Conservation (phyloP, 2,329 filamentous ascomycete species). For the Claviceps sp. region DNA sequence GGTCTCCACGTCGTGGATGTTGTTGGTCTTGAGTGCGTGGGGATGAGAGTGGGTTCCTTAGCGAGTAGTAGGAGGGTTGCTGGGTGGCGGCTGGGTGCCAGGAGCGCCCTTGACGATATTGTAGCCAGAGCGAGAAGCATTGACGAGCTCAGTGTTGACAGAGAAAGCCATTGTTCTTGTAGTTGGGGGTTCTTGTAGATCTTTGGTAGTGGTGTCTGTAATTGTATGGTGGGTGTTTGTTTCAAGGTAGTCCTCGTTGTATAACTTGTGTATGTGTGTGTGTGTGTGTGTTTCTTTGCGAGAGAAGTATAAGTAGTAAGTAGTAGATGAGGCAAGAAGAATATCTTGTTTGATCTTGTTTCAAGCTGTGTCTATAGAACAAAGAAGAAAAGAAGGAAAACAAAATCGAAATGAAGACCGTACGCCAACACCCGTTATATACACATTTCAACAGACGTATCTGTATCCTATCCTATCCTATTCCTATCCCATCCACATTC, state of each 20-base stretch:
- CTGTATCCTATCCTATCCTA: background rate
- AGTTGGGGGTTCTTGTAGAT: background rate
- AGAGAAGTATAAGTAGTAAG: no score
- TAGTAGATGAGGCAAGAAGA: no score
- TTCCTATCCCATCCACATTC: background rate
- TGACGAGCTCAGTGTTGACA: slow-evolving; percentile 18
- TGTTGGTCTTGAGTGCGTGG: no score
- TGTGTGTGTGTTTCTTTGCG: background rate
- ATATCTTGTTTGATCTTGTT: background rate
- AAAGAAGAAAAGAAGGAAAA: background rate
- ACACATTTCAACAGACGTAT: background rate
- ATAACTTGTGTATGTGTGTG: background rate
- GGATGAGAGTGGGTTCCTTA: slow-evolving; percentile 10
- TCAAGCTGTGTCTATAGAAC: background rate
- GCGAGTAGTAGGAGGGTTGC: background rate
- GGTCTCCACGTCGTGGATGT: no score
- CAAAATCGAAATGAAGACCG: background rate
- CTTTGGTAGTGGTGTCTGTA: background rate
- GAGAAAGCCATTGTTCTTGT: slow-evolving; percentile 8
- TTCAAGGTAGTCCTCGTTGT: background rate
- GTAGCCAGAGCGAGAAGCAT: slow-evolving; percentile 30
- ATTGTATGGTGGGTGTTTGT: background rate
- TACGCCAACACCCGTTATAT: background rate
- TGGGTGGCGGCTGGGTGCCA: slow-evolving; percentile 5
- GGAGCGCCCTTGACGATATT: slow-evolving; percentile 22